Base-by-base conservation (phyloP, 2,329 filamentous ascomycete species). In the Epichloe brachyelytri region DNA sequence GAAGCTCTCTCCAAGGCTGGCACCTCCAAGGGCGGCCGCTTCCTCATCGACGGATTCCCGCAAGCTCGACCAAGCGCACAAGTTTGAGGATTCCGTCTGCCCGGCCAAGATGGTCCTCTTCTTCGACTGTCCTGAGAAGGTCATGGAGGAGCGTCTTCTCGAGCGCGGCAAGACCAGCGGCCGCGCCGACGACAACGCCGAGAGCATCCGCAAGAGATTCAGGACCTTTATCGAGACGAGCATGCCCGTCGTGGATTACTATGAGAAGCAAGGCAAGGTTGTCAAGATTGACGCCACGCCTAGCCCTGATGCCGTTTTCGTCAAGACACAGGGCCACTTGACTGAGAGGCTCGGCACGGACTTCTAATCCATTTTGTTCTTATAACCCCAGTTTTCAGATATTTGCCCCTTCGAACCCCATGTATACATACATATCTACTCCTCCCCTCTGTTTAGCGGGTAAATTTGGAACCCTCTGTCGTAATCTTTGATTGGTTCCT, bases 151-250 rank as follows among this genome's bases (percentile, higher is more conserved):
- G 62, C 79, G 91, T 33, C 72, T 98, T 58, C 71, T 97, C 57
- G 85, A 95, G 73, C 79, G 91, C 48, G 93, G 91, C 55, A 87
- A 95, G 82, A 97, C 91, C 15, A 90, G 85, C 63, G 93, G 93
- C 41, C 79, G 93, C 57, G 75, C 85, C 48, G 93, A 98, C 68
- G 93, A 98, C 72, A 98, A 98, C 66, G 85, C 82, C 51, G 93
- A 95, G 71, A 89, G 83, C 63, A 98, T 97, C 68, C 85, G 86
- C 73, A 98, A 98, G 83, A 80, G 93, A 52, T 98, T 98, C 77
- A 83, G 82, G 64, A 90, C 85, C 4, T 98, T 97, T 65, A 74
- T 94, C 60, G 89, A 97, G 70, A 95, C 89, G 2, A 95, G 88
- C 71, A 96, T 97, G 91, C 93, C 93, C 26, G 93, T 97, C 45